Base-by-base conservation (phyloP, 805 yeast species). In the Candida bentonensis region DNA sequence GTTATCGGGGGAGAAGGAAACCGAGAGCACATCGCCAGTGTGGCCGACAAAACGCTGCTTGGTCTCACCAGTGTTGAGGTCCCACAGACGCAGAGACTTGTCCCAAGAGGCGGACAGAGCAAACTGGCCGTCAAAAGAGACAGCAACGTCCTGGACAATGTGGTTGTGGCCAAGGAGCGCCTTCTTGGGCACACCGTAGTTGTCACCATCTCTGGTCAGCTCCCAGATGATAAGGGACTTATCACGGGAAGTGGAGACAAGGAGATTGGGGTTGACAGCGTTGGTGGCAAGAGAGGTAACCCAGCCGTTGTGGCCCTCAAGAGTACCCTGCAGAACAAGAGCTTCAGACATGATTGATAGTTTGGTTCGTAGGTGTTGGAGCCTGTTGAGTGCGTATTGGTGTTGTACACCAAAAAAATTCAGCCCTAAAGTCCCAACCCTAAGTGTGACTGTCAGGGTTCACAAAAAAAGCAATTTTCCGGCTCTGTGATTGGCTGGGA, bases 41-140 rank as follows among this genome's bases (percentile, higher is more conserved):
- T 92, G 99, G 65, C 98, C 99, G 59, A 82, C 95, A 67, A 89
- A 92, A 75, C 96, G 88, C 68, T 78, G 78, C 69, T 87, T 75
- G 65, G 87, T 79, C 71, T 79, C 85, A 76, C 97, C 99, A 61
- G 88, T 76, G 68, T 79, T 80, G 63, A 92, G 77, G 70, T 86
- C 87, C 99, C 99, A 92, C 66, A 92, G 81, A 79, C 97, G 89
- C 69, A 94, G 77, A 66, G 98, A 88, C 78, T 83, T 86, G 72
- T 92, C 98, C 99, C 99, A 92, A 62, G 98, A 92, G 64, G 94
- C 96, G 54, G 98, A 92, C 69, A 92, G 75, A 65, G 96, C 97
- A 77, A 79, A 89, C 65, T 81, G 79, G 70, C 97, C 97, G 68
- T 92, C 98, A 66, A 94, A 87, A 55, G 97, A 85, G 73, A 92